Conservation (phyloP, 139 green algal genomes). For the Axilococcus clingmanii region DNA sequence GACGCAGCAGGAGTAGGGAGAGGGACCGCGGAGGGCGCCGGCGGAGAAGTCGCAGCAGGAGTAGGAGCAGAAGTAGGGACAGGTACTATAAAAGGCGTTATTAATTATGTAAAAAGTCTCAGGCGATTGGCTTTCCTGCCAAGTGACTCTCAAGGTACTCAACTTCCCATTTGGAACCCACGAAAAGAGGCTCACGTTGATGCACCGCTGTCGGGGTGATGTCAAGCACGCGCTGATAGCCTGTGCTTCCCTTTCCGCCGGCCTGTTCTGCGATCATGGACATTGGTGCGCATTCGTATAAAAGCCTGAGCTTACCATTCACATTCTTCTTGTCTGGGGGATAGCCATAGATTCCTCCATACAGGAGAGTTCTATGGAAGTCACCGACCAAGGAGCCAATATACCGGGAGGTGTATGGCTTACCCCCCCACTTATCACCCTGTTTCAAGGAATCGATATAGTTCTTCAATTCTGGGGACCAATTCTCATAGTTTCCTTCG, state of each 20-base stretch:
- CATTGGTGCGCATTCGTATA: conserved; percentile 99
- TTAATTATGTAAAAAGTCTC: too few species aligned
- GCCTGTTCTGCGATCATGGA: conserved; percentile 75
- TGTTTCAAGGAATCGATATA: conserved; percentile 88
- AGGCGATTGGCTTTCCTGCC: neutral
- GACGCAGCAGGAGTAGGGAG: neutral
- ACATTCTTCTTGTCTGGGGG: conserved; percentile 84
- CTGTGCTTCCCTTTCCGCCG: conserved; percentile 52
- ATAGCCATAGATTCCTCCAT: conserved; percentile 97
- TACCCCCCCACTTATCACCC: conserved; percentile 59
- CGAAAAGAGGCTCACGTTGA: conserved; percentile 73
- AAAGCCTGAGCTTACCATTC: conserved; percentile 93
- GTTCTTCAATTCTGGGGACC: conserved; percentile 49
- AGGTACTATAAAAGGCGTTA: too few species aligned
- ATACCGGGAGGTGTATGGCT: conserved; percentile 92
- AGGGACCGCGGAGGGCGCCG: neutral
- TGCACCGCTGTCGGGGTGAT: conserved; percentile 59
- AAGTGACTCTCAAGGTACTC: conserved; percentile 86
- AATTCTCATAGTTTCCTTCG: conserved; percentile 92
- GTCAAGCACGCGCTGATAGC: conserved; percentile 46
- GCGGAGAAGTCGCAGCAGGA: neutral
- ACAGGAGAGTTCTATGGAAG: conserved; percentile 96
- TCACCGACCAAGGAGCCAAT: conserved; percentile 93
- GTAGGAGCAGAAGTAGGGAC: neutral
- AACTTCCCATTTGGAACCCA: conserved; percentile 83